These are phyloP conservation scores for Cercospora janseana DNA, from an alignment of 2,329 filamentous ascomycete species.

Conservation along the genomic window DNA sequence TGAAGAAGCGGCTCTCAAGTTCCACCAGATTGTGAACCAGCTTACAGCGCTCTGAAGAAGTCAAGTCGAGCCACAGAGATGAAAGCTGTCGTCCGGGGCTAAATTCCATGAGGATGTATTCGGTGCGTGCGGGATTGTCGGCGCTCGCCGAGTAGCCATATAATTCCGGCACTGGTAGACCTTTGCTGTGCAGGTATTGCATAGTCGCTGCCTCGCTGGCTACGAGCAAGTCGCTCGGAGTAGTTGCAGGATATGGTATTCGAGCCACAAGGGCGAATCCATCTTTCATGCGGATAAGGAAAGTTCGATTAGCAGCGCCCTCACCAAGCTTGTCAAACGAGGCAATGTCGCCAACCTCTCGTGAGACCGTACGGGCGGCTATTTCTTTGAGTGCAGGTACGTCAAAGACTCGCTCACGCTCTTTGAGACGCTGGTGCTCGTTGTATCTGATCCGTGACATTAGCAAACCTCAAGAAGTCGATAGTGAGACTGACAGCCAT, in stretches of 20 bases:
- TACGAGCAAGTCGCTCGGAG: slow-evolving; percentile 20
- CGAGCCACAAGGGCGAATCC: slow-evolving; percentile 28
- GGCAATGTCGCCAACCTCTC: slow-evolving; percentile 26
- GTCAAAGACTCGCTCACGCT: slow-evolving; percentile 21
- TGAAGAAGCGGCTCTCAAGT: slow-evolving; percentile 33
- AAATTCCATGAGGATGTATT: slow-evolving; percentile 33
- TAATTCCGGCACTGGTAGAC: slow-evolving; percentile 28
- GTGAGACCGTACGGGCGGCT: slow-evolving; percentile 33
- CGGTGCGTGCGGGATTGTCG: slow-evolving; percentile 29
- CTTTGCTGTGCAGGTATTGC: slow-evolving; percentile 24
- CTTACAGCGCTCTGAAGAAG: slow-evolving; percentile 27
- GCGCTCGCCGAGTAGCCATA: slow-evolving; percentile 26
- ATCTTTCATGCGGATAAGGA: slow-evolving; percentile 22
- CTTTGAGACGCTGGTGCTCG: slow-evolving; percentile 18
- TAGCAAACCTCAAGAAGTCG: background rate
- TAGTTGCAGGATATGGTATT: slow-evolving; percentile 24
- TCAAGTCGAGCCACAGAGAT: slow-evolving; percentile 24
- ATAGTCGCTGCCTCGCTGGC: slow-evolving; percentile 33
- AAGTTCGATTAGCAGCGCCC: slow-evolving; percentile 27
- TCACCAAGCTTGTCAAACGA: slow-evolving; percentile 29
- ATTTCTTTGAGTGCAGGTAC: slow-evolving; percentile 29
- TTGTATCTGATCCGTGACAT: slow-evolving; percentile 18
- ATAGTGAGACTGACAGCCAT: slow-evolving; percentile 24
- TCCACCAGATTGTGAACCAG: slow-evolving; percentile 34
- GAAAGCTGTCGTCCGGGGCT: slow-evolving; percentile 22